phyloP scores from a whole-genome alignment of 768 basidiomycete genomes.

The Mycena chlorophos region DNA sequence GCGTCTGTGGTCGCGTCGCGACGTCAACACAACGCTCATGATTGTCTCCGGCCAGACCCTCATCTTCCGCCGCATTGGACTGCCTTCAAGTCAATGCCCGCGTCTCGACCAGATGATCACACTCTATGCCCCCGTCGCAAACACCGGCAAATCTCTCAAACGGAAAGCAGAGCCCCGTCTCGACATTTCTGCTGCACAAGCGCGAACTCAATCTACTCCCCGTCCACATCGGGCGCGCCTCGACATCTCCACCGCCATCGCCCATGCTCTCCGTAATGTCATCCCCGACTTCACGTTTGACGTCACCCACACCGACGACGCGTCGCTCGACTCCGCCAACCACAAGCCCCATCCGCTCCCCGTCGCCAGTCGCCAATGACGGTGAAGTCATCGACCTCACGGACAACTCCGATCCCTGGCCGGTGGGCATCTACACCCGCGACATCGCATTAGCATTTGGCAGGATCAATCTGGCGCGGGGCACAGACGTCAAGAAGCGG shows the following conservation, averaged over 20 bases:
- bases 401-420: constrained; percentile 8
- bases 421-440: background rate
- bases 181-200: too few relatives aligned
- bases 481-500: background rate
- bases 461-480: background rate
- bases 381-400: background rate
- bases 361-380: background rate
- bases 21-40: constrained; percentile 1
- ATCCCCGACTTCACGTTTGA: too few relatives aligned
- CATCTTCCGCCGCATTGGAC: background rate
- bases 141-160: background rate
- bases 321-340: background rate
- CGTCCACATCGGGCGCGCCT: background rate
- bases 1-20: background rate
- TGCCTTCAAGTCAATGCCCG: background rate
- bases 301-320: background rate
- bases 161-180: background rate
- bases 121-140: background rate
- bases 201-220: background rate
- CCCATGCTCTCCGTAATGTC: background rate
- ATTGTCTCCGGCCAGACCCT: background rate
- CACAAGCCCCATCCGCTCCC: background rate
- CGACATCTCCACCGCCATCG: background rate
- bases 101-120: background rate
- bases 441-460: constrained; percentile 5